Percentiles rank a stretch among this genome's conserved stretches.
These are phyloP conservation scores for Inga leiocalycina DNA, from an alignment of 306 rosid species.

Conservation along the genomic window DNA sequence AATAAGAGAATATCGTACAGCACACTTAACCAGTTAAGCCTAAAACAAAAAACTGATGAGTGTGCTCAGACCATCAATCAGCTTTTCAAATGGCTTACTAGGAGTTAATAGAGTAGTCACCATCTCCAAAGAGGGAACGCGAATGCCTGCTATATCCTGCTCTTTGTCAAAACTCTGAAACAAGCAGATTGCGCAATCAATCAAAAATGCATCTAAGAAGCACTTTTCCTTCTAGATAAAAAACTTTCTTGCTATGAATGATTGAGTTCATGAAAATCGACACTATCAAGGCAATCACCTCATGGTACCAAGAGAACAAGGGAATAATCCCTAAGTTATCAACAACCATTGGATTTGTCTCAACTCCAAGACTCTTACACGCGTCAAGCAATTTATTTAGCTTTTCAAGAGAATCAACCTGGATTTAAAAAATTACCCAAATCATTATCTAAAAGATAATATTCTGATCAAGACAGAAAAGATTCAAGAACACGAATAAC, in stretches of 20 bases:
- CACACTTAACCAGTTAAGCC: slow-evolving; percentile 26
- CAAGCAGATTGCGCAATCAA: slow-evolving; percentile 28
- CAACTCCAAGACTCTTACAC: slow-evolving; percentile 72
- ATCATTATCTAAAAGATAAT: slow-evolving; percentile 21
- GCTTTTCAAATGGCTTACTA: slow-evolving; percentile 50
- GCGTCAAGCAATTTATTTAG: slow-evolving; percentile 66
- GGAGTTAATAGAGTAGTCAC: slow-evolving; percentile 73
- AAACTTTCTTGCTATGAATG: slow-evolving; percentile 25
- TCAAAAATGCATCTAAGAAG: slow-evolving; percentile 23
- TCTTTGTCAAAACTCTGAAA: slow-evolving; percentile 91
- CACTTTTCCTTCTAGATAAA: neutral
- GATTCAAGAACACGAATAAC: slow-evolving; percentile 12
- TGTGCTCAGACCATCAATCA: slow-evolving; percentile 35
- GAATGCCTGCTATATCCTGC: slow-evolving; percentile 63
- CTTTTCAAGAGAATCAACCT: slow-evolving; percentile 83
- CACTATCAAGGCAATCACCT: slow-evolving; percentile 56
- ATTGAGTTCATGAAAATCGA: slow-evolving; percentile 34
- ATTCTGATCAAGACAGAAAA: slow-evolving; percentile 1
- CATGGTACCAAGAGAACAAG: slow-evolving; percentile 92
- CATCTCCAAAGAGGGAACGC: slow-evolving; percentile 82
- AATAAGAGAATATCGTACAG: slow-evolving; percentile 12
- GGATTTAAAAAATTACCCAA: slow-evolving; percentile 22
- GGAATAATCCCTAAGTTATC: slow-evolving; percentile 88
- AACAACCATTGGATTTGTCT: slow-evolving; percentile 60
- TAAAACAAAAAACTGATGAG: slow-evolving; percentile 17